Evolutionary conservation across 371 early-diverging fungal genomes (phyloP), one percentile per base, ranked within the genome.

Genomic region (Actinomucor elegans): DNA sequence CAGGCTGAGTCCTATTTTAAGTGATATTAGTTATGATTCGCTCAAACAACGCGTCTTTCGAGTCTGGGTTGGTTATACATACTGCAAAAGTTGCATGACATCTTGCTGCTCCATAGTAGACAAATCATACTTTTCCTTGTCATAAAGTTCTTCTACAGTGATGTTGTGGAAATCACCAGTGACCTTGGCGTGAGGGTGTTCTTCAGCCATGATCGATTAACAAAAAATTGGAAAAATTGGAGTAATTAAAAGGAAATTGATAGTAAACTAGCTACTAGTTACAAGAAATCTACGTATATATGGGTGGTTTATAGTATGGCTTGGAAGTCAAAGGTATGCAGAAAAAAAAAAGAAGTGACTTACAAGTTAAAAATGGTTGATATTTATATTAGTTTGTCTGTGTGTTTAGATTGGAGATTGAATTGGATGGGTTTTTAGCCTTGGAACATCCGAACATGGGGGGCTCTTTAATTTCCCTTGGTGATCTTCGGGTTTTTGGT

Each of bases 101-200:
- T 85, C 80, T 47, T 73, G 77, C 52, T 80, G 81, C 52, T 86
- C 86, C 88, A 88, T 86, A 55, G 88, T 88, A 35, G 85, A 85
- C 59, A 88, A 75, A 61, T 88, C 88, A 58, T 79, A 86, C 71
- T 86, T 86, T 41, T 88, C 88, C 78, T 88, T 88, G 71, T 88
- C 84, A 67, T 88, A 88, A 41, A 88, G 78, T 55, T 88, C 86
- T 48, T 85, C 78, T 27, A 83, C 83, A 18, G 83, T 82, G 63
- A 88, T 56, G 12, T 64, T 52, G 31, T 63, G 57, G 31, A 72
- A 43, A 52, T 66, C 62, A 50, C 58, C 66, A 48, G 53, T 52
- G 36, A 59, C 47, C 33, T 59, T 59, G 48, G 65, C 50, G 21
- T 24, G 57, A 45, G 54, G 60, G 43, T 63, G 38, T 47, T 48